Conservation (phyloP, 257 asterid genomes). For the Gardenia jasminoides region DNA sequence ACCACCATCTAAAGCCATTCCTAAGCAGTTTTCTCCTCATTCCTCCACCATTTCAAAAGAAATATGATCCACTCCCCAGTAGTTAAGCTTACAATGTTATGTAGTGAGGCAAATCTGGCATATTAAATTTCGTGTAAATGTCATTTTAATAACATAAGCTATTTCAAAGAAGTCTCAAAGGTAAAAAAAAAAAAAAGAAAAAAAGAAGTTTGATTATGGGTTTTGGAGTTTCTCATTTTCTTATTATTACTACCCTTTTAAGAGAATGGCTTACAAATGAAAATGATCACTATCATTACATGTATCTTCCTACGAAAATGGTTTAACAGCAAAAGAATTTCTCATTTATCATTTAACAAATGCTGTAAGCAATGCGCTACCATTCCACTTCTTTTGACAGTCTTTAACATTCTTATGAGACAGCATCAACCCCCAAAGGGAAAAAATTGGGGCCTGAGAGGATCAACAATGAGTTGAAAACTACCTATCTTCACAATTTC, state of each 20-base stretch:
- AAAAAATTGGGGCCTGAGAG: no score
- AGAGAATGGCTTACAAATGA: not conserved
- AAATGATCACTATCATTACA: not conserved
- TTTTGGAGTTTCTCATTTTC: no score
- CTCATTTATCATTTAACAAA: not conserved
- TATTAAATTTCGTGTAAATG: not conserved
- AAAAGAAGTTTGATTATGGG: no score
- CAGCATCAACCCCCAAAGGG: not conserved
- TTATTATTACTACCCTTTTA: no score
- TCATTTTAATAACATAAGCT: not conserved
- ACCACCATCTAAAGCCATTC: not conserved
- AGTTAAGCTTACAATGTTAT: not conserved
- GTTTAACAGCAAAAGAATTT: not conserved
- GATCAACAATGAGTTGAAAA: not conserved
- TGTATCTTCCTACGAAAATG: not conserved
- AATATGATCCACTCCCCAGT: not conserved
- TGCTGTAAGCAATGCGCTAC: not conserved
- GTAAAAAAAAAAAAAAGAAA: no score
- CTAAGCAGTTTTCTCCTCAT: not conserved
- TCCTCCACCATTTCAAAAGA: not conserved
- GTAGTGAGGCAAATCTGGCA: not conserved
- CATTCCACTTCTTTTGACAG: not conserved
- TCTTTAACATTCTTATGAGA: not conserved
- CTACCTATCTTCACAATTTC: not conserved
- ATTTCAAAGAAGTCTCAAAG: not conserved